These are phyloP conservation scores for Paecilomyces fulvus DNA, from an alignment of 2,329 filamentous ascomycete species.

Conservation along the genomic window DNA sequence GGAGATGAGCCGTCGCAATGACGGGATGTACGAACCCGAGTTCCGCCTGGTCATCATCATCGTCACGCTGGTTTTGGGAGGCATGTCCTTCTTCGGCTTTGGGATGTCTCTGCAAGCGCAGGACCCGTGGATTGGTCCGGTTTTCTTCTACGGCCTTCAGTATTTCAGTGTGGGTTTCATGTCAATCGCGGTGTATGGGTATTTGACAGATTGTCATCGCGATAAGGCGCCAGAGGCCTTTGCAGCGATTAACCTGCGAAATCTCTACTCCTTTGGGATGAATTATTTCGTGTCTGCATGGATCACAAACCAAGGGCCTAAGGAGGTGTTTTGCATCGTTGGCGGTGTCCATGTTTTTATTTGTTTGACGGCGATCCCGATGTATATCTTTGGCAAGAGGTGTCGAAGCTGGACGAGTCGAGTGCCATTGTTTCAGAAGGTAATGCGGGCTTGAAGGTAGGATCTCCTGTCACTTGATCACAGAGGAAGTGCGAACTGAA, in stretches of 20 bases:
- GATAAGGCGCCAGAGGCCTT: slow-evolving; percentile 25
- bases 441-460: not conserved
- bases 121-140: slow-evolving; percentile 5
- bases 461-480: no score
- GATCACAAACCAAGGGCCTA: slow-evolving; percentile 23
- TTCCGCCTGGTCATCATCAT: slow-evolving; percentile 15
- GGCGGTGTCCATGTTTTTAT: slow-evolving; percentile 27
- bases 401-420: slow-evolving; percentile 18
- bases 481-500: no score
- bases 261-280: slow-evolving; percentile 26
- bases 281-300: slow-evolving; percentile 28
- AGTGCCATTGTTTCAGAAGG: not conserved
- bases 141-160: slow-evolving; percentile 5
- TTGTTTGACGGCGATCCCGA: slow-evolving; percentile 23
- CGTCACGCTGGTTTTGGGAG: slow-evolving; percentile 12
- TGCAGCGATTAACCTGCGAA: slow-evolving; percentile 15
- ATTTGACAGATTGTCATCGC: slow-evolving; percentile 26
- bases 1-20: not conserved
- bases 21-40: not conserved
- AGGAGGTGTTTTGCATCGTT: slow-evolving; percentile 25
- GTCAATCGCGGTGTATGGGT: slow-evolving; percentile 20
- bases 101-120: slow-evolving; percentile 9
- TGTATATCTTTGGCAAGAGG: slow-evolving; percentile 27
- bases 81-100: slow-evolving; percentile 15
- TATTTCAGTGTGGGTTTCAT: slow-evolving; percentile 6